Base-by-base conservation (phyloP, 306 rosid species). In the Cucurbita moschata region DNA sequence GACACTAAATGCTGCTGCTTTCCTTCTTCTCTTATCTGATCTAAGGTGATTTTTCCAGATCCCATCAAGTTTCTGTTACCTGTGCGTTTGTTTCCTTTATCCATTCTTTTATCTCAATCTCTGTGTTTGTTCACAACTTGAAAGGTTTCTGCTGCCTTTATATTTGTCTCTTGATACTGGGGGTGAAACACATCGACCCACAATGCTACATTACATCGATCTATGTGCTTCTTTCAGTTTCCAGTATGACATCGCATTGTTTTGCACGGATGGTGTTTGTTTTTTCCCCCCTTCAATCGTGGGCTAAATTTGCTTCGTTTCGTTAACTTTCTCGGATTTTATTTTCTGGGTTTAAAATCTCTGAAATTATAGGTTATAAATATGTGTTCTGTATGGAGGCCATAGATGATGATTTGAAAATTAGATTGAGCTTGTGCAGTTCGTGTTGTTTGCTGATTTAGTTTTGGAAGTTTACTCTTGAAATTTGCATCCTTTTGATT, bases 21-120 rank as follows among this genome's bases (percentile, higher is more conserved):
- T 64, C 19, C 38, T 38, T 54, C 10, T 71, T 71, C 60, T 37
- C 38, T 62, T 37, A 46, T 65, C 81, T 72, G 49, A 64, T 64
- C 51, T 64, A 11, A 67, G 82, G 82, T 78, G 12, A 47, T 23
- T 60, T 46, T 54, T 19, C 19, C 46, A 69, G 10, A 60, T 65
- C 49, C n/a, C 39, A 14, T 51, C 18, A 8, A 6, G 4, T 44
- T 77, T 54, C 37, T 14, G 6, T 38, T 40, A 21, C 47, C n/a
- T 60, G 0, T 6, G 47, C 50, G 4, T 52, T 37, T 49, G 58
- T 37, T 79, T 79, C 71, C 39, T 21, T 71, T 71, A 11, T 21
- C 26, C n/a, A 16, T 52, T 16, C 62, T 77, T 35, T 57, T 35
- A 9, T 26, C 52, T 77, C 46, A 16, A 55, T 68, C 15, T 23